Conservation (phyloP, 768 basidiomycete genomes). For the Crassisporium funariophilum region DNA sequence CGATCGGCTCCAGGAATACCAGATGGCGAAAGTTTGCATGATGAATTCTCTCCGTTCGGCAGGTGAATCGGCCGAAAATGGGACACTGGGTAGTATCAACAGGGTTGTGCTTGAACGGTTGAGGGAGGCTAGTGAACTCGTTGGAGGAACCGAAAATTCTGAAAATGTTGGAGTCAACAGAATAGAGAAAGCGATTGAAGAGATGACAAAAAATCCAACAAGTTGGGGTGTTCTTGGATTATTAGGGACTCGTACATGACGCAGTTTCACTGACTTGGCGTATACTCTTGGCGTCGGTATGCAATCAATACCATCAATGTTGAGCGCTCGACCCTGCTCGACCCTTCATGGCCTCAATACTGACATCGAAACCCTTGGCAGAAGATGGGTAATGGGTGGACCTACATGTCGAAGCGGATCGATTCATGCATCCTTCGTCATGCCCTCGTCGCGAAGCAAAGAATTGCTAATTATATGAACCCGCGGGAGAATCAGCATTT, state of each 20-base stretch:
- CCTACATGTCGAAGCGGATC: too few relatives aligned
- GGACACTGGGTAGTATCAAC: slow-evolving; percentile 53
- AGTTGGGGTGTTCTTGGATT: slow-evolving; percentile 47
- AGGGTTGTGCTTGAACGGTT: slow-evolving; percentile 53
- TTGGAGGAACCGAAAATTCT: not conserved
- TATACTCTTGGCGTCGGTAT: not conserved
- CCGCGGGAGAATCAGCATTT: not conserved
- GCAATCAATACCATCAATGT: too few relatives aligned
- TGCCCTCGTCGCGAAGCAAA: too few relatives aligned
- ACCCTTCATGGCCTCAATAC: too few relatives aligned
- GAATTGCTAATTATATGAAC: not conserved
- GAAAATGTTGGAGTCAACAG: slow-evolving; percentile 40
- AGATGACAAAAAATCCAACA: too few relatives aligned
- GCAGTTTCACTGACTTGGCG: too few relatives aligned
- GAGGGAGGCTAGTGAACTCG: slow-evolving; percentile 44
- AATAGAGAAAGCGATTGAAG: slow-evolving; percentile 48
- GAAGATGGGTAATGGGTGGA: too few relatives aligned
- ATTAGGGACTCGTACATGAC: slow-evolving; percentile 28
- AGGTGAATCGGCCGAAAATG: too few relatives aligned
- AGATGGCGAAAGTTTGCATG: slow-evolving; percentile 41
- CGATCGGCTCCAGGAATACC: slow-evolving; percentile 38
- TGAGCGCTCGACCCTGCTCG: too few relatives aligned
- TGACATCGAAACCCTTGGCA: too few relatives aligned
- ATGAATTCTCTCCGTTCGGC: too few relatives aligned
- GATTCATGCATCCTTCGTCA: too few relatives aligned